Evolutionary conservation across 495 filamentous ascomycete genomes (phyloP).

Genomic region (Penicillium ochrochloron): DNA sequence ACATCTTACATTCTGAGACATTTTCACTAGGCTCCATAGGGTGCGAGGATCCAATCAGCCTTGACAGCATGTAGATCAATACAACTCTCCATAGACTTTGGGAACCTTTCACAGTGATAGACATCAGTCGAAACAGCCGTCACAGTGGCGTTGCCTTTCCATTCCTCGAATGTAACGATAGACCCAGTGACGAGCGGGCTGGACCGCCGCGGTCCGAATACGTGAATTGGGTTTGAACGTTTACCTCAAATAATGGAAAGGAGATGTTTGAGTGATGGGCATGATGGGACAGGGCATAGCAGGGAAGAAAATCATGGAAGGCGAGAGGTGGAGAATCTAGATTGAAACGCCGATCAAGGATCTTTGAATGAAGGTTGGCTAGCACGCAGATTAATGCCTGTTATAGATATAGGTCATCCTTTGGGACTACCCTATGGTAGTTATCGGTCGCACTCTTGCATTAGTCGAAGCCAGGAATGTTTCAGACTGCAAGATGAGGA

Average conservation of each 20-base stretch:
- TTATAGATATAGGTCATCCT: constrained; percentile 5
- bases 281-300: neutral
- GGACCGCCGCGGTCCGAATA: constrained; percentile 7
- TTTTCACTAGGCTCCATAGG: neutral
- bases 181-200: neutral
- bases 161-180: constrained; percentile 21
- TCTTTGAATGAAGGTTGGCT: neutral
- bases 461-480: constrained; percentile 24
- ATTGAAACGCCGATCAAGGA: neutral
- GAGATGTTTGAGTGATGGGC: constrained; percentile 6
- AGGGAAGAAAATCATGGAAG: neutral
- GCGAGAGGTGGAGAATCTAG: neutral
- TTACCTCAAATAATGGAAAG: constrained; percentile 21
- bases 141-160: constrained; percentile 14
- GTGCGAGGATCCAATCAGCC: constrained; percentile 8
- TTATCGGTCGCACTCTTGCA: constrained; percentile 20
- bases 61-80: constrained; percentile 8
- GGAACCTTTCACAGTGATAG: neutral
- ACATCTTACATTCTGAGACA: neutral
- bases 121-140: neutral
- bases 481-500: constrained; percentile 20
- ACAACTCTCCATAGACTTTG: neutral
- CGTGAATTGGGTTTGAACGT: constrained; percentile 27
- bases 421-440: neutral
- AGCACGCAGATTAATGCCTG: constrained; percentile 11